Evolutionary conservation across 164 flowering plant species (phyloP), one percentile per base, ranked within the genome.

Genomic region (Amborella trichopoda): DNA sequence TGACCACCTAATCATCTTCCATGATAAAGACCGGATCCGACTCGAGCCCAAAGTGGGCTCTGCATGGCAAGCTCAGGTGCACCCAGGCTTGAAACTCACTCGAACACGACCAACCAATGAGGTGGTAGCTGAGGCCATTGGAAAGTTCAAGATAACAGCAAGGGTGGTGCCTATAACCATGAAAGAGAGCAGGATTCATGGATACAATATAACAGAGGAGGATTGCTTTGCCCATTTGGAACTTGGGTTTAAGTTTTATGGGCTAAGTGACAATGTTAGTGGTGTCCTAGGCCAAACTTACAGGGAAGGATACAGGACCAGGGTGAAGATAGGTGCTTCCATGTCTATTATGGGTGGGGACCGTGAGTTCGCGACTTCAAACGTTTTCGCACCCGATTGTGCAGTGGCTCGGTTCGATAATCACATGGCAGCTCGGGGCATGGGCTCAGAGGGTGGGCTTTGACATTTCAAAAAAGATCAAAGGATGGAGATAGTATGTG

Each of bases 141-240:
- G 62, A 2, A 50, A 46, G 11, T 65, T 80, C 62, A 74, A 55
- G 61, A 74, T 80, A 60, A 68, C 62, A 21, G 81, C 83, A 0
- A 60, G 22, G 2, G 85, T 76, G 14, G 85, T 75, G 1, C 88
- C 83, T 0, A 74, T 83, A 9, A 76, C 79, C 0, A 41, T 63
- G 40, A 50, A 71, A 20, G 94, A 81, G 20, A 78, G 83, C 0
- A 20, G 55, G 25, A 58, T 83, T 16, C 89, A 78, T 28, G 66
- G 66, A 27, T 77, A 79, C 28, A 73, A 74, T 3, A 64, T 82
- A 0, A 75, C 81, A 0, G 12, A 60, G 0, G 83, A 71, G 4
- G 80, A 79, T 28, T 73, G 80, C 48, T 71, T 82, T 32, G 81
- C 91, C 25, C 91, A 79, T 56, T 72, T 77, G 33, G 87, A 82